Evolutionary conservation across 768 basidiomycete species (phyloP).

Genomic region (Scleroderma bovista): DNA sequence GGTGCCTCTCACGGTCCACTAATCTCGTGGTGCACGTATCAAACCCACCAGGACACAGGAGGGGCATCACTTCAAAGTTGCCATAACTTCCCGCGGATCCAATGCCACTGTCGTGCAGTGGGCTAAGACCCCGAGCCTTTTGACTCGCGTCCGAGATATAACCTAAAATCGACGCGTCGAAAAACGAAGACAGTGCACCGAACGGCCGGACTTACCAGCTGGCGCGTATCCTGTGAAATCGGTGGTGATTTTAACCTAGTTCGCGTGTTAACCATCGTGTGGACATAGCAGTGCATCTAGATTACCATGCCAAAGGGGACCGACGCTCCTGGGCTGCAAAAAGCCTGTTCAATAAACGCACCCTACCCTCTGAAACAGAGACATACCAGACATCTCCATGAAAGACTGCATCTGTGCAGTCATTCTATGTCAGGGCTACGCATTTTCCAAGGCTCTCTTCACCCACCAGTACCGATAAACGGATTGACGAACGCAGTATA

Average conservation of each 20-base stretch:
- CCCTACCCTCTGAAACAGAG: conserved; percentile 2
- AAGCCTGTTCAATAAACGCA: neutral
- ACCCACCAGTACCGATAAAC: conserved; percentile 59
- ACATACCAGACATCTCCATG: conserved; percentile 64
- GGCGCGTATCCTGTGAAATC: conserved; percentile 72
- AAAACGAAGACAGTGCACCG: neutral
- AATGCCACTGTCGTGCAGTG: conserved; percentile 65
- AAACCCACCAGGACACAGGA: conserved; percentile 57
- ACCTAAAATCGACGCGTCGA: conserved; percentile 31
- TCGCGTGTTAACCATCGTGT: conserved; percentile 1
- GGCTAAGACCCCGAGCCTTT: conserved; percentile 57
- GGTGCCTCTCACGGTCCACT: conserved; percentile 47
- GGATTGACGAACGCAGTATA: conserved; percentile 68
- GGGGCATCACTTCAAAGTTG: conserved; percentile 67
- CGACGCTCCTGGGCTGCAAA: conserved; percentile 59
- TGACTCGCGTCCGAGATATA: conserved; percentile 57
- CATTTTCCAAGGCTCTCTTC: neutral
- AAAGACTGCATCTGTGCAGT: conserved; percentile 37
- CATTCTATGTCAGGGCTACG: neutral
- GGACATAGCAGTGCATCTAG: neutral
- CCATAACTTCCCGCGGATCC: conserved; percentile 60
- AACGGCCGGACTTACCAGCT: conserved; percentile 40
- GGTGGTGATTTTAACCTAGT: conserved; percentile 61
- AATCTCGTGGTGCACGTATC: conserved; percentile 58
- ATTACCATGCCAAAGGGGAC: conserved; percentile 67